Evolutionary conservation across 345 rosid species (phyloP), one percentile per base, ranked within the genome.

Genomic region (Camelina neglecta): DNA sequence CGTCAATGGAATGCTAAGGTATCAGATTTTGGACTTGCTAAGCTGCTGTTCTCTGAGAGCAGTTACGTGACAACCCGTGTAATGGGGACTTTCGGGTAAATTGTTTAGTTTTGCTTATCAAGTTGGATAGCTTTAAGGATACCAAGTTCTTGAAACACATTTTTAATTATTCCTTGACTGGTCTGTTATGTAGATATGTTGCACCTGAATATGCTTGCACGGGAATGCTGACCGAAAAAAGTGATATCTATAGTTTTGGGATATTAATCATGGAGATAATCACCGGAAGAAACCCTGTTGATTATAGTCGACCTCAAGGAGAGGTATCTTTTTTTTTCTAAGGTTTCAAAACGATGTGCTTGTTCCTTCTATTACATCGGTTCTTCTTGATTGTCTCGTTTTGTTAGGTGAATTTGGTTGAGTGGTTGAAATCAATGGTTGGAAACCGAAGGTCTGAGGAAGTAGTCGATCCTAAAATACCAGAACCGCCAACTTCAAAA

Each of bases 171-270:
- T 20, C 13, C 21, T 58, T 58, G 74, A 39, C 66, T 76, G 65
- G 56, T 68, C 38, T 24, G 13, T 77, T 74, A 47, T 72, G 60
- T 65, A 93, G 98, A 35, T 93, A 93, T 72, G 98, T 93, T 41
- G 98, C 98, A 23, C 98, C 98, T 3, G 98, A 93, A 63, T 93
- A 93, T 86, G 98, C 98, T 75, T 93, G 94, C 83, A 93, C 98
- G 0, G 98, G 98, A 71, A 91, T 90, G 98, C 80, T 94, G 71
- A 94, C 86, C 45, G 98, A 94, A 80, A 94, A 90, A 74, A 94
- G 98, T 71, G 98, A 94, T 73, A 73, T 89, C 51, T 93, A 93
- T 80, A 93, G 98, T 80, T 93, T 93, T 12, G 98, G 98, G 45
- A 87, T 94, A 65, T 87, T 94, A 47, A 85, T 88, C 36, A 93